These are phyloP conservation scores for Brassica nigra DNA, from an alignment of 345 rosid species.

Conservation along the genomic window DNA sequence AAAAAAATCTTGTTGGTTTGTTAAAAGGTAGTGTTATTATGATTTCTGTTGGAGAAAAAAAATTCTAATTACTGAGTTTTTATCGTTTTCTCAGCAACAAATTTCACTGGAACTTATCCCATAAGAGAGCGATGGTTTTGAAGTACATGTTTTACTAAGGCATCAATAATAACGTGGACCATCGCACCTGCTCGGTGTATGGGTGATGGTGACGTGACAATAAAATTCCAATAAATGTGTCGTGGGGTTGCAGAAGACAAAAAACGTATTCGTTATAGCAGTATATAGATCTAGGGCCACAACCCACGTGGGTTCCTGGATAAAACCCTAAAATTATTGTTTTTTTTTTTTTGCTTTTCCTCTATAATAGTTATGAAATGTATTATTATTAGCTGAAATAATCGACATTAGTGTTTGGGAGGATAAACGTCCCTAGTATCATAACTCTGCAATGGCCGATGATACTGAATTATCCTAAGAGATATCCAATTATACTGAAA, in stretches of 20 bases:
- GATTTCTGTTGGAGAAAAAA: not conserved
- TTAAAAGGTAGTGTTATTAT: not conserved
- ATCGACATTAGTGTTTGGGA: not conserved
- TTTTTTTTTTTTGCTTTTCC: not conserved
- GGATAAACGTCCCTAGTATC: not conserved
- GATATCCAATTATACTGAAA: not conserved
- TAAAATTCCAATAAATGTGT: slow-evolving; percentile 34
- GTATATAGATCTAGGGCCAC: not conserved
- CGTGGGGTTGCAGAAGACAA: slow-evolving; percentile 35
- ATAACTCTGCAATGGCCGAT: not conserved
- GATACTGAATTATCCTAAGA: not conserved
- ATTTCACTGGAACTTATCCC: not conserved
- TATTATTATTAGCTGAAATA: not conserved
- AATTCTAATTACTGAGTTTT: not conserved
- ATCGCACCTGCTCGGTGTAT: slow-evolving; percentile 34
- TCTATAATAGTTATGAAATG: not conserved
- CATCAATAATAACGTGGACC: slow-evolving; percentile 20
- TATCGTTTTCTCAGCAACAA: not conserved
- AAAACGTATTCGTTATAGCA: slow-evolving; percentile 22
- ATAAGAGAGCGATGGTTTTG: not conserved
- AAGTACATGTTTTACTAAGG: not conserved
- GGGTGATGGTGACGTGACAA: slow-evolving; percentile 28
- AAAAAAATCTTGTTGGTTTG: not conserved
- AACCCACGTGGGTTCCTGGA: slow-evolving; percentile 46
- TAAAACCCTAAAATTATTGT: not conserved